Percentiles rank a stretch among this genome's conserved stretches.
Evolutionary conservation across 75 land plant genomes (phyloP).

Genomic region (Selaginella moellendorffii): DNA sequence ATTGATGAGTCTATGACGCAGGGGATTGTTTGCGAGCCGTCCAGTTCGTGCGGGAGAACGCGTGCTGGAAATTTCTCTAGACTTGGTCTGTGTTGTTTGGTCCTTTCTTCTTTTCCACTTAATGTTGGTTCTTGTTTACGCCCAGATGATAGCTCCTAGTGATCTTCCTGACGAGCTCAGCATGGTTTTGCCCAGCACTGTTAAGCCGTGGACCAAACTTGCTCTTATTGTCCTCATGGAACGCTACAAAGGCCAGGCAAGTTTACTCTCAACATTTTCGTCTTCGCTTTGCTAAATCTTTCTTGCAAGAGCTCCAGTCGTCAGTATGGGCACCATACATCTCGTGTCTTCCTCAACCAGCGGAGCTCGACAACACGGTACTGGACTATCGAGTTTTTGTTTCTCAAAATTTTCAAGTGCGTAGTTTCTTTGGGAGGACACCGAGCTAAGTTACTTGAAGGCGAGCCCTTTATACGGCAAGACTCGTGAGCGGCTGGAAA

Average conservation of each 20-base stretch:
- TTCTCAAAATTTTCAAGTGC: not conserved
- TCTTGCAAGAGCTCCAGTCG: too few species aligned
- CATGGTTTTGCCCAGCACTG: not conserved
- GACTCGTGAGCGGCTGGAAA: not conserved
- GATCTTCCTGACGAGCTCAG: not conserved
- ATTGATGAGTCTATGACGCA: too few species aligned
- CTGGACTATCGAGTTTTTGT: not conserved
- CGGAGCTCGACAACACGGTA: not conserved
- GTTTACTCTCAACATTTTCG: not conserved
- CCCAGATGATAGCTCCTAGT: not conserved
- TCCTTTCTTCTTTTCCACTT: too few species aligned
- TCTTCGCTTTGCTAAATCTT: not conserved
- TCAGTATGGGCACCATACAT: not conserved
- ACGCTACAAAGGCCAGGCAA: not conserved
- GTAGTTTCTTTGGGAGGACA: not conserved
- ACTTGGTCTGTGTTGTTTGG: too few species aligned
- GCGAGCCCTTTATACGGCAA: not conserved
- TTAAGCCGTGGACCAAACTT: not conserved
- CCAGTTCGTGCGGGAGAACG: not conserved
- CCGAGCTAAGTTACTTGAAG: not conserved
- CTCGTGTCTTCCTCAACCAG: not conserved
- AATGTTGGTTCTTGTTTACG: too few species aligned
- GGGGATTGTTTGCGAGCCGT: not conserved
- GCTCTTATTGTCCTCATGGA: not conserved
- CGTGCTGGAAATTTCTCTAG: not conserved